phyloP scores from a whole-genome alignment of 2,329 filamentous ascomycete genomes.

The Achaetomium macrosporum region DNA sequence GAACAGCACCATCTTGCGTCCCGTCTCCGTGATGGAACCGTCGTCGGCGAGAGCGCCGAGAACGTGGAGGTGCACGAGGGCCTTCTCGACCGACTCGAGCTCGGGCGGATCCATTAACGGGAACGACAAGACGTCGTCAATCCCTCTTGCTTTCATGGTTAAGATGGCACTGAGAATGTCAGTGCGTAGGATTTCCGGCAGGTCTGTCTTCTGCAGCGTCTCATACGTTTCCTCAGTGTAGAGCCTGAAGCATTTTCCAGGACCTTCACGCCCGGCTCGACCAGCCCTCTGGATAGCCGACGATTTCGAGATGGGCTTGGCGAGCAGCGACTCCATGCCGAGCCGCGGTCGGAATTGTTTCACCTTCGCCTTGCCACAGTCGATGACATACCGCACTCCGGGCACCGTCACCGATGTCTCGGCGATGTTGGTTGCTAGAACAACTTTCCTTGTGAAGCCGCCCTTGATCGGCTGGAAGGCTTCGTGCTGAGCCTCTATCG shows the following conservation, averaged over 20 bases:
- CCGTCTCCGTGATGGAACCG: slow-evolving; percentile 67
- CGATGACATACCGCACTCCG: slow-evolving; percentile 84
- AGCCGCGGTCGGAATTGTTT: slow-evolving; percentile 83
- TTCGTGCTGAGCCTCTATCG: slow-evolving; percentile 76
- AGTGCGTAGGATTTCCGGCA: slow-evolving; percentile 84
- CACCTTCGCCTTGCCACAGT: slow-evolving; percentile 89
- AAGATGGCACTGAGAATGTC: slow-evolving; percentile 81
- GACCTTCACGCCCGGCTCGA: slow-evolving; percentile 85
- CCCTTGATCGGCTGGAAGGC: slow-evolving; percentile 73
- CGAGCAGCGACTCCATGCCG: slow-evolving; percentile 83
- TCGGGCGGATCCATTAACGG: slow-evolving; percentile 80
- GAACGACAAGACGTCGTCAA: slow-evolving; percentile 75
- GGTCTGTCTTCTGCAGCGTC: slow-evolving; percentile 63
- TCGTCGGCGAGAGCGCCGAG: slow-evolving; percentile 69
- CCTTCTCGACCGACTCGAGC: slow-evolving; percentile 71
- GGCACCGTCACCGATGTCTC: slow-evolving; percentile 96
- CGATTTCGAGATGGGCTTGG: slow-evolving; percentile 87
- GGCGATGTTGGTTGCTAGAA: slow-evolving; percentile 95
- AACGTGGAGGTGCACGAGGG: slow-evolving; percentile 70
- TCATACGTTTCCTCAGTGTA: slow-evolving; percentile 78
- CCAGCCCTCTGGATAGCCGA: slow-evolving; percentile 88
- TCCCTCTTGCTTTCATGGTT: slow-evolving; percentile 88
- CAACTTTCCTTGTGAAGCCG: slow-evolving; percentile 75
- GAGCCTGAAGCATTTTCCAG: slow-evolving; percentile 82
- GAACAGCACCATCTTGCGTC: slow-evolving; percentile 72